A percentile compares a stretch with the other conserved stretches of the same genome.
Evolutionary conservation across 345 rosid species (phyloP).

Genomic region (Capsella bursapastoris): DNA sequence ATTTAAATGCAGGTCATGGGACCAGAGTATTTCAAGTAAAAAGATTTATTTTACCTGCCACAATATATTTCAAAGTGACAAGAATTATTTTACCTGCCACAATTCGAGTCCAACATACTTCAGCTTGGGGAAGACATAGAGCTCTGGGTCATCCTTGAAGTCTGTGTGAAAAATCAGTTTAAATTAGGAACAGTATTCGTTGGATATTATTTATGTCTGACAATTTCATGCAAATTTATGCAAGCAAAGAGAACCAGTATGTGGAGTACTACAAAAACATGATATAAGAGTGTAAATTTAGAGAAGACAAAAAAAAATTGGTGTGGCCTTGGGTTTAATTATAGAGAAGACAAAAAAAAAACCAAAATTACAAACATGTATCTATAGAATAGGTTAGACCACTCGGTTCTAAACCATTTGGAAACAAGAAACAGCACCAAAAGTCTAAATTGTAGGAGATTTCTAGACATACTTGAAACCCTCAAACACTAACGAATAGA

Average conservation of each 20-base stretch:
- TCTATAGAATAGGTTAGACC: background rate
- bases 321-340: background rate
- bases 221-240: background rate
- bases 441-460: background rate
- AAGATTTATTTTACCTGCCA: conserved; percentile 78
- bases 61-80: background rate
- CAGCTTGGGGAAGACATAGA: conserved; percentile 87
- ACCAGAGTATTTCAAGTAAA: background rate
- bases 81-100: conserved; percentile 87
- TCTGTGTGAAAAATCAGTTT: conserved; percentile 51
- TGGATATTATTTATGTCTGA: no score
- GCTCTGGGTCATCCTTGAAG: conserved; percentile 92
- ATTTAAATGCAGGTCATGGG: background rate
- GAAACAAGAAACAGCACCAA: background rate
- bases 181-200: background rate
- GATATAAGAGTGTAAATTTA: background rate
- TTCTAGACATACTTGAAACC: background rate
- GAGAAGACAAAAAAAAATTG: background rate
- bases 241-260: background rate
- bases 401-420: background rate
- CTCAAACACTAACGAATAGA: conserved; percentile 52
- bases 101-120: conserved; percentile 94
- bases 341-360: background rate
- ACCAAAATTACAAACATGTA: no score
- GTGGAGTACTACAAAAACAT: background rate